Base-by-base conservation (phyloP, 2,329 filamentous ascomycete genomes). In the Hypoxylon sp. region DNA sequence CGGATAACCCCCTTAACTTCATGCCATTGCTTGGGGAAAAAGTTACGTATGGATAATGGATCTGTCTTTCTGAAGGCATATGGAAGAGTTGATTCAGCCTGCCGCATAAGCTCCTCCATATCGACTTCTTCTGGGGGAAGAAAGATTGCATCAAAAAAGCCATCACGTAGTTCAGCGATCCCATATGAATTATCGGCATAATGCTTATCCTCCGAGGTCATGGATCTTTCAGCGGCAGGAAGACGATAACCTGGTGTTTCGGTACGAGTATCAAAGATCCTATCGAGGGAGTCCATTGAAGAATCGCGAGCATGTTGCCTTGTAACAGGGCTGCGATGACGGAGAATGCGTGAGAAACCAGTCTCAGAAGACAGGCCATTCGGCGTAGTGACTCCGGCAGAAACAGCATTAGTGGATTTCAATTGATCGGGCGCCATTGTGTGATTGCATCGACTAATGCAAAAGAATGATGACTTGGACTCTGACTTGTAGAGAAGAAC, bases 81-180 rank as follows among this genome's bases (percentile, higher is more conserved):
- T 0, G 79, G 79, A 8, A 83, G 68, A 15, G 77, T 79, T 8
- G 67, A 62, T 51, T 73, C 70, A 4, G 75, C 73, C 26, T 73
- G 68, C 47, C 68, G 68, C 58, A 73, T 64, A 11, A 80, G 66
- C 9, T 75, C 69, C 2, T 73, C 67, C 8, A 64, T 61, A 42
- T 75, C 67, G 8, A 72, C 45, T 2, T 71, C 63, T 3, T 72
- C 65, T 1, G 75, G 73, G 32, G 74, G 74, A n/a, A 75, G 61
- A 51, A 79, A 82, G 26, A 73, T 56, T 21, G 74, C 75, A 51
- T 78, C 76, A 43, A 78, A 78, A 63, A 77, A 78, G 42, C 74
- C 72, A 56, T 78, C 76, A 21, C 76, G 67, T 12, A 71, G 58
- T 61, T 79, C 76, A 4, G 63, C 63, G 19, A 78, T 65, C 17